Base-by-base conservation (phyloP, 2,329 filamentous ascomycete species). In the Leptographium radiaticola region DNA sequence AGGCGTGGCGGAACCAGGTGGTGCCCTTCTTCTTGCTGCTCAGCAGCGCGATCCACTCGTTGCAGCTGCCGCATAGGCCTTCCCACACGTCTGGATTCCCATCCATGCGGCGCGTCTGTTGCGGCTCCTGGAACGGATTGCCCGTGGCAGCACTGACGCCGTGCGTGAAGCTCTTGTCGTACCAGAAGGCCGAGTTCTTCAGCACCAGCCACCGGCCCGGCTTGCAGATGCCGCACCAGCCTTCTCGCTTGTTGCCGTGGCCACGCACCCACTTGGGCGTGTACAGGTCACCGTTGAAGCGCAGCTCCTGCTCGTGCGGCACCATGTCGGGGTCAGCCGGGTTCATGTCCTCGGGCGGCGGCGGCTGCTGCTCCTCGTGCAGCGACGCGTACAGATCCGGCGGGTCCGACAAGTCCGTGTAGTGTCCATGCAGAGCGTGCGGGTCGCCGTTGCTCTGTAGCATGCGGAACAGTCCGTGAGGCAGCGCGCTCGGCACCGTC, bases 1-100 rank as follows among this genome's bases (percentile, higher is more conserved):
- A 93, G 48, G 87, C 87, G 68, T 94, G 88, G 59, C 88, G 76
- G 68, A 91, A 94, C 87, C 87, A 94, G 4, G 87, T 90, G 1
- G 87, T 94, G n/a, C 87, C 87, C 71, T 91, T 90, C 74, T 91
- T 91, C 71, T 91, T 91, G 66, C 83, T 89, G 70, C 85, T 90
- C 44, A 89, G 85, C 39, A 90, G 72, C 13, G 84, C 82, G 60
- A 90, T 84, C 86, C 86, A 90, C 57, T 89, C 84, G 59, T 83
- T 84, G 68, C 86, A 90, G 64, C 81, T 84, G 50, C 84, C 81
- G 63, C 87, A 91, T 7, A 89, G 73, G 2, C 84, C 87, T 64
- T 91, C 86, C 84, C 84, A 89, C 4, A 89, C 84, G 63, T 89
- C 86, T 4, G 86, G 81, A 62, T 89, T 90, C 42, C 85, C 84